Conservation (phyloP, 306 rosid genomes). For the Pyrus communis region DNA sequence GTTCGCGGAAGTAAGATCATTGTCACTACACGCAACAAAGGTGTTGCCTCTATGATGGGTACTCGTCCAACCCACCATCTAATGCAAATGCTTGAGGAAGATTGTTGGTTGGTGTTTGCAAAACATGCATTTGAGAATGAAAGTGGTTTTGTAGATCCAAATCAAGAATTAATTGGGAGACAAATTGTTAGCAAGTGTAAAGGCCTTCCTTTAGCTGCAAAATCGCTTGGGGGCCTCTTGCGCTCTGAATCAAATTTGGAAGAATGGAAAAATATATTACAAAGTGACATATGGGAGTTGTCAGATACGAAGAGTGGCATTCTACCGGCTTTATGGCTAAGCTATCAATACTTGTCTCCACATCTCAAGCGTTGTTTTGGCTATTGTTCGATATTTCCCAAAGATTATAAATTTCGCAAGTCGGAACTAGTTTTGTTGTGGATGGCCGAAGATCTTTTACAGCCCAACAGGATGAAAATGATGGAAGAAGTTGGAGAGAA, state of each 20-base stretch:
- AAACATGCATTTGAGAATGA: neutral
- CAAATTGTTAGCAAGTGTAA: conserved; percentile 5
- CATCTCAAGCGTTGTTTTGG: conserved; percentile 12
- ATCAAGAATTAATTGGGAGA: neutral
- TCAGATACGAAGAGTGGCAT: neutral
- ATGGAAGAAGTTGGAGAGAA: neutral
- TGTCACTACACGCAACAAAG: neutral
- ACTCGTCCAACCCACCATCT: neutral
- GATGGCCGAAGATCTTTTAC: neutral
- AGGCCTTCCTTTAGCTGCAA: neutral
- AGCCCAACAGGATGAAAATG: neutral
- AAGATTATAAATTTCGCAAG: neutral
- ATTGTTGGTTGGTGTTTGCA: neutral
- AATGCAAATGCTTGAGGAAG: neutral
- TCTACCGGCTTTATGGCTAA: neutral
- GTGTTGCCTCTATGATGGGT: neutral
- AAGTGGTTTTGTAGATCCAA: neutral
- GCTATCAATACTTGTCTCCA: conserved; percentile 8
- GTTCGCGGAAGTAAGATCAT: neutral
- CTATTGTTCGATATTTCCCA: neutral
- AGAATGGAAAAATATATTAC: neutral
- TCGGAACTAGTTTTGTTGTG: neutral
- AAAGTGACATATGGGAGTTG: neutral
- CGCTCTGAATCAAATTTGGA: neutral
- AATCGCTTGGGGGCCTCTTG: neutral